Conservation (phyloP, 139 green algal species). For the Chlamydomonas sp. region DNA sequence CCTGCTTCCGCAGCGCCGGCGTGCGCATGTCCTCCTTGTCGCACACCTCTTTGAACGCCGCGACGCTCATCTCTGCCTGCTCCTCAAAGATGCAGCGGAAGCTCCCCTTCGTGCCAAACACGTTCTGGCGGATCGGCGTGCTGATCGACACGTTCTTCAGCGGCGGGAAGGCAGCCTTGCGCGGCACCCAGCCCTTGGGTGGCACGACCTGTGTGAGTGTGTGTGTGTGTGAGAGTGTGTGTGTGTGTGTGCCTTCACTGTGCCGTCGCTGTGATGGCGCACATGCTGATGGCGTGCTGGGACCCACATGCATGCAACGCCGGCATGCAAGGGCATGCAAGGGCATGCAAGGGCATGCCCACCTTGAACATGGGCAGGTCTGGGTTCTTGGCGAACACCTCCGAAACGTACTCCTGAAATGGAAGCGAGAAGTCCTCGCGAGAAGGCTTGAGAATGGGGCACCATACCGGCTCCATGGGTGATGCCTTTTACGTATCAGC, state of each 20-base stretch:
- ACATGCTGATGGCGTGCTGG: too few relatives aligned
- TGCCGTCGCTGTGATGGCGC: too few relatives aligned
- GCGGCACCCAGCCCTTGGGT: conserved; percentile 44
- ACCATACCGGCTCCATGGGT: conserved; percentile 19
- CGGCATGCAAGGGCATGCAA: neutral
- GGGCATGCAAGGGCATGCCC: neutral
- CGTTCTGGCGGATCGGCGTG: conserved; percentile 54
- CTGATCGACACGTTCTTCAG: conserved; percentile 44
- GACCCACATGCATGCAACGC: neutral
- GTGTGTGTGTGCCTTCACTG: too few relatives aligned
- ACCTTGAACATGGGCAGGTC: conserved; percentile 65
- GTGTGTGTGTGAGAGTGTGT: too few relatives aligned
- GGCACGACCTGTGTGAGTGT: conserved; percentile 36
- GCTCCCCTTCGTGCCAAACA: conserved; percentile 37
- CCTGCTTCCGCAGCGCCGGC: conserved; percentile 5
- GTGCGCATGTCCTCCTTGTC: conserved; percentile 18
- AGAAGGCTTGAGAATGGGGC: conserved; percentile 37
- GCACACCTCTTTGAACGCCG: conserved; percentile 33
- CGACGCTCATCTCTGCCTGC: conserved; percentile 41
- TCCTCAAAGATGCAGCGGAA: conserved; percentile 49
- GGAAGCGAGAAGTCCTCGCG: conserved; percentile 48
- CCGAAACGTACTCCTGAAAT: conserved; percentile 46
- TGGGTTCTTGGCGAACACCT: conserved; percentile 40
- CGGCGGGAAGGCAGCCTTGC: conserved; percentile 34
- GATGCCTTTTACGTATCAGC: too few relatives aligned